These are phyloP conservation scores for Spirogloea muscicola DNA, from an alignment of 139 green algal species.

Conservation along the genomic window DNA sequence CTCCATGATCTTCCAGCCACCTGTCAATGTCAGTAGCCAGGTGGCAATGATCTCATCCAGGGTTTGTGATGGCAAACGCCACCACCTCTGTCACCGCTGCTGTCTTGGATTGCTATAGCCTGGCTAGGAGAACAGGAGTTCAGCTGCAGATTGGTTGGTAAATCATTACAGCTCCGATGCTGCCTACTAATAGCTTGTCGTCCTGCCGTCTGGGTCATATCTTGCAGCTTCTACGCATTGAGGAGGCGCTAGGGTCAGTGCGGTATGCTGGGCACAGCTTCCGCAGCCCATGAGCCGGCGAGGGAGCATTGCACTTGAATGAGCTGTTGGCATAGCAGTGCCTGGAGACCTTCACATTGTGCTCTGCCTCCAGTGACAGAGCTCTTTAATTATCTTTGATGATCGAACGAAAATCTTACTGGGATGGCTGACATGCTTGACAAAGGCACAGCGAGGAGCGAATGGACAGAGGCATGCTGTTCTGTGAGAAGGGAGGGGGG, in stretches of 20 bases:
- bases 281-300: constrained; percentile 15
- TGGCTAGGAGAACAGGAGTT: neutral
- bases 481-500: no score
- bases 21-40: neutral
- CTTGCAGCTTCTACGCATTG: constrained; percentile 70
- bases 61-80: neutral
- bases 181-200: neutral
- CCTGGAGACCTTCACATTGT: no score
- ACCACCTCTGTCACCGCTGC: neutral
- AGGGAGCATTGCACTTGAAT: no score
- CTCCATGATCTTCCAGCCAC: neutral
- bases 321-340: no score
- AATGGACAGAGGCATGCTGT: no score
- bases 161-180: no score
- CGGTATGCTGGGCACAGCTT: constrained; percentile 56
- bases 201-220: neutral
- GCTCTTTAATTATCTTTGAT: no score
- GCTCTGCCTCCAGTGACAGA: no score
- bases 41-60: neutral
- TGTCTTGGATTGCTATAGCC: neutral
- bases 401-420: no score
- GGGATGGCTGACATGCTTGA: no score
- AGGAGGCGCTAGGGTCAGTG: constrained; percentile 83
- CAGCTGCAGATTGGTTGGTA: no score
- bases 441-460: no score